These are phyloP conservation scores for Crithidia fasciculata DNA, from an alignment of 208 protist species.

Conservation along the genomic window DNA sequence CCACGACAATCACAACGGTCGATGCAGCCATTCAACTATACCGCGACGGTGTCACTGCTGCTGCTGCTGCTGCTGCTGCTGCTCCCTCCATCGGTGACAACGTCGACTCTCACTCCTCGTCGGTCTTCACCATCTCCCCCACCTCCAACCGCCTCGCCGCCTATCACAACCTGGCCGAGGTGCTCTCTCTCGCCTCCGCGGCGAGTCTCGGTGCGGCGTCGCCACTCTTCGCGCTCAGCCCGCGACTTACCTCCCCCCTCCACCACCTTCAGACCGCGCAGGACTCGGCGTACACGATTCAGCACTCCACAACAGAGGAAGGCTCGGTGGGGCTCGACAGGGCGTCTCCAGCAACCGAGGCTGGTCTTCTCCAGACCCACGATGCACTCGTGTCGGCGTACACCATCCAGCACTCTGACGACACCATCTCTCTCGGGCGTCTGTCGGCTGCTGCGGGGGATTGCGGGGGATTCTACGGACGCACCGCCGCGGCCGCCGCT, in stretches of 20 bases:
- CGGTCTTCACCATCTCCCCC: not conserved
- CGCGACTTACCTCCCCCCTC: not conserved
- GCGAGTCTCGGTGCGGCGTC: not conserved
- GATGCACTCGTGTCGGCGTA: not conserved
- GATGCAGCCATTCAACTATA: too few relatives aligned
- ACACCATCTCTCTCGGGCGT: not conserved
- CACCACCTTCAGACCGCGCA: not conserved
- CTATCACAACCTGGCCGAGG: constrained; percentile 5
- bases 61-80: not conserved
- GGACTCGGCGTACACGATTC: constrained; percentile 6
- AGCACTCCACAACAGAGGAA: constrained; percentile 7
- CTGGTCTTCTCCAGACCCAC: not conserved
- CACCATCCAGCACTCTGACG: not conserved
- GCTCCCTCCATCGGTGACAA: not conserved
- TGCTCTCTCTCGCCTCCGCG: not conserved
- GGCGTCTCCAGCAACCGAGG: not conserved
- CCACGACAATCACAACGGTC: too few relatives aligned
- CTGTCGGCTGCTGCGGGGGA: too few relatives aligned
- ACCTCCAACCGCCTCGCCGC: not conserved
- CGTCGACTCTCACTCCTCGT: not conserved
- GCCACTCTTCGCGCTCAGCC: not conserved
- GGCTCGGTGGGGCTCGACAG: not conserved
- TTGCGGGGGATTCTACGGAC: too few relatives aligned
- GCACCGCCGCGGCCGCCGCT: too few relatives aligned
- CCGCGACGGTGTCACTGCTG: not conserved